phyloP scores from a whole-genome alignment of 2,329 filamentous ascomycete species.

The Erysiphe neolycopersici region DNA sequence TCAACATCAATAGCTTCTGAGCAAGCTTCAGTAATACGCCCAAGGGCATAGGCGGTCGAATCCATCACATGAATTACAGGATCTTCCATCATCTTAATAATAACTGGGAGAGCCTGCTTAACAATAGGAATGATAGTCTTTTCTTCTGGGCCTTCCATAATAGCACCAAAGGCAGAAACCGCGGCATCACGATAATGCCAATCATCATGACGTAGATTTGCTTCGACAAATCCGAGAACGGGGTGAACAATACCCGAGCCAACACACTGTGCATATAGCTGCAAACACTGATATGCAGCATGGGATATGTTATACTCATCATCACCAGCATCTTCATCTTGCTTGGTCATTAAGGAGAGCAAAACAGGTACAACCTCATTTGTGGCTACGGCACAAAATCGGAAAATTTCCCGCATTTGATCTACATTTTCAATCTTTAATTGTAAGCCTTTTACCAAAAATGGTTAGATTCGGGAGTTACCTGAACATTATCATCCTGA shows the following conservation, averaged over 20 bases:
- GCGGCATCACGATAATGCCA: constrained; percentile 92
- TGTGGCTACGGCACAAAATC: constrained; percentile 81
- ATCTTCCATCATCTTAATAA: constrained; percentile 83
- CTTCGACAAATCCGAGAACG: constrained; percentile 76
- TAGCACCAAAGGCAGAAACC: constrained; percentile 89
- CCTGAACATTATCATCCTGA: constrained; percentile 80
- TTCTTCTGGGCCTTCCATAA: constrained; percentile 95
- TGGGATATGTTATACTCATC: constrained; percentile 95
- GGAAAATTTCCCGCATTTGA: constrained; percentile 72
- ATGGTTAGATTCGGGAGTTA: constrained; percentile 14
- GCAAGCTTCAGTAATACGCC: constrained; percentile 83
- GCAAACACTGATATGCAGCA: constrained; percentile 85
- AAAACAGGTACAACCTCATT: constrained; percentile 86
- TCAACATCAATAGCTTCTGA: constrained; percentile 73
- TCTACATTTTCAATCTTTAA: constrained; percentile 10
- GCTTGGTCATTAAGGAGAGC: constrained; percentile 69
- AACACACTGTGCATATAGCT: constrained; percentile 84
- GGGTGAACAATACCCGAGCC: constrained; percentile 59
- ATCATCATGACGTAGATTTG: constrained; percentile 67
- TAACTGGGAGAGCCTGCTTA: constrained; percentile 75
- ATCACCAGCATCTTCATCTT: constrained; percentile 88
- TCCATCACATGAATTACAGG: constrained; percentile 73
- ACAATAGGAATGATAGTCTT: constrained; percentile 79
- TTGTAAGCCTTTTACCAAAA: not conserved
- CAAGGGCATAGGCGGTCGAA: constrained; percentile 84